Base-by-base conservation (phyloP, 2,329 filamentous ascomycete species). In the Metarhizium rileyi region DNA sequence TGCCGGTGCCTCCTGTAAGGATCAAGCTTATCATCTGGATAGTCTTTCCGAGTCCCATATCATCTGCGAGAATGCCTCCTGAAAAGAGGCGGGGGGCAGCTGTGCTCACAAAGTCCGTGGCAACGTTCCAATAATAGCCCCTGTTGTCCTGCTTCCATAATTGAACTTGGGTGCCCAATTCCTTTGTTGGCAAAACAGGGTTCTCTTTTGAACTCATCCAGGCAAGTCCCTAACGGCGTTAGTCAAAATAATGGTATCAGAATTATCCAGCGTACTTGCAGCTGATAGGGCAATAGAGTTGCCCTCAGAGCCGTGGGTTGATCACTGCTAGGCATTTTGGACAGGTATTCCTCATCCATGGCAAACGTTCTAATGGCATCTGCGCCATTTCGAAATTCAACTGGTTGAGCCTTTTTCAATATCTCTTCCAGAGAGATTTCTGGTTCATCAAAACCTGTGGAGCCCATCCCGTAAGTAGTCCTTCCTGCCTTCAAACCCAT, bases 21-120 rank as follows among this genome's bases (percentile, higher is more conserved):
- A 95, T 84, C 33, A 94, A 69, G 48, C 87, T 86, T 57, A 95
- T 91, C 44, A 90, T 77, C 62, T 95, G 86, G 8, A 95, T 74
- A 0, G 90, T 95, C 70, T 95, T 95, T 23, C 90, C 90, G 5
- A 95, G 69, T 3, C 90, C 90, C 90, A 95, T 95, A 59, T 95
- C 90, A 63, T 95, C 90, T 12, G 66, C 88, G 8, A 95, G 74
- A 46, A 95, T 90, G 28, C 90, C 90, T 18, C 90, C 90, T 46
- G 81, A 87, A 6, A 87, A 80, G 22, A 95, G 73, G 1, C 70
- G 65, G 0, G 88, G 88, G 1, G 75, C 66, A 3, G 63, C 65
- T 0, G 63, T 65, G 8, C 76, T 81, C 9, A 80, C 76, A 61
- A 83, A 90, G 47, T 83, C 83, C 0, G 66, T 68, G 5, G 63